Base-by-base conservation (phyloP, 2,329 filamentous ascomycete species). In the Hypoxylon sp. region DNA sequence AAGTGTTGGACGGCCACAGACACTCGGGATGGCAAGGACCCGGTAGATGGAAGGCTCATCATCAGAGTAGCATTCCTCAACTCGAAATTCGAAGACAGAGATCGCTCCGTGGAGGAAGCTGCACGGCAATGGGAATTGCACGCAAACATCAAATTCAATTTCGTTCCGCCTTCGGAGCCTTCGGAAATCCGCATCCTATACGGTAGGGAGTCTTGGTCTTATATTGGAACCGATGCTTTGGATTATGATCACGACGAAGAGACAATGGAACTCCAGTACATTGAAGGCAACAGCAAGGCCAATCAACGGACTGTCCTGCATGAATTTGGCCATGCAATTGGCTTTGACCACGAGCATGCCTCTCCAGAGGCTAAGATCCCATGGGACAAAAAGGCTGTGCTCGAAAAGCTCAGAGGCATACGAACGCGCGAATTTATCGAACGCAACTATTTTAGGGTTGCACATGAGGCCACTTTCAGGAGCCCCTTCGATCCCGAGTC, bases 301-400 rank as follows among this genome's bases (percentile, higher is more conserved):
- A 53, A 53, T n/a, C 34, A 14, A 9, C 19, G 13, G 2, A 41
- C n/a, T 17, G 14, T 53, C 3, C 34, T 53, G 5, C 50, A 53
- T 14, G 50, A 53, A 17, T 53, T 53, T 17, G 50, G 50, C 17
- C 50, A 53, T 17, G 50, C 50, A n/a, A 21, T 53, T 9, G 50
- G 50, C 34, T 53, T 53, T 6, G 34, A 53, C 2, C 50, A 53
- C 3, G 50, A 53, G 23, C 50, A 53, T 17, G 23, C 50, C n/a
- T 53, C 34, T 41, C 50, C 50, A 53, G 34, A 41, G 21, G 50
- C 50, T n/a, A 14, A 11, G 11, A 53, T 53, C 7, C 32, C 34
- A 36, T 53, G 50, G 50, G 28, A 53, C 14, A 41, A 21, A 34
- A 14, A 3, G 32, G 34, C 50, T 19, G 50, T 53, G 2, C 7